Conservation (phyloP, 2,329 filamentous ascomycete species). For the Purpureocillium takamizusanense region DNA sequence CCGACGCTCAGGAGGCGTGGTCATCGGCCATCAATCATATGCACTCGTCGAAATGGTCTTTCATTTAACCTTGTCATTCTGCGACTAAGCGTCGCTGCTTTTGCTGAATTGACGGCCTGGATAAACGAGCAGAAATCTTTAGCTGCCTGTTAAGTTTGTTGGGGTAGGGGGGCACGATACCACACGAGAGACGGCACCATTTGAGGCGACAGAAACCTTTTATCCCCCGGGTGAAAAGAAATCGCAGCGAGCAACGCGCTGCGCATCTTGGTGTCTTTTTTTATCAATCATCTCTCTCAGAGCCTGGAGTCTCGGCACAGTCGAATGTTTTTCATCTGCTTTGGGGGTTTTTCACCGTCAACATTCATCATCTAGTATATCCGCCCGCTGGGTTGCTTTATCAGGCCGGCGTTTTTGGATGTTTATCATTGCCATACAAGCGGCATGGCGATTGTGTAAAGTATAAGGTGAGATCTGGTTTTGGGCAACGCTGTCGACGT, state of each 20-base stretch:
- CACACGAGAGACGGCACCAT: too few species aligned
- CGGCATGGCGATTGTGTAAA: conserved; percentile 2
- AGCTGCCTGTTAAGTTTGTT: neutral
- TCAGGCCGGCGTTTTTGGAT: conserved; percentile 5
- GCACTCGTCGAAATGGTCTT: conserved; percentile 19
- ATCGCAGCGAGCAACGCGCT: neutral
- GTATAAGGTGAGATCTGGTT: neutral
- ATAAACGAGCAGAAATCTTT: neutral
- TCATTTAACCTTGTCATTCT: conserved; percentile 17
- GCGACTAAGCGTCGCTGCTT: too few species aligned
- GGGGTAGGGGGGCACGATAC: neutral
- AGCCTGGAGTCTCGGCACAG: conserved; percentile 9
- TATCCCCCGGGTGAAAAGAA: too few species aligned
- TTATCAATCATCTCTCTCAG: conserved; percentile 2
- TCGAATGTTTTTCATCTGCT: conserved; percentile 1
- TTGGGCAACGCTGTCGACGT: neutral
- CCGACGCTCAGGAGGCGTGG: conserved; percentile 27
- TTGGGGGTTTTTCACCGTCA: neutral
- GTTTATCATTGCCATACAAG: neutral
- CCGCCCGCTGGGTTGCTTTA: neutral
- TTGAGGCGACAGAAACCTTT: too few species aligned
- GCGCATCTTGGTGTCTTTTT: too few species aligned
- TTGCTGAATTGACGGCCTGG: too few species aligned
- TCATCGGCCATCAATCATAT: conserved; percentile 22
- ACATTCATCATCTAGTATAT: conserved; percentile 2